phyloP scores from a whole-genome alignment of 495 filamentous ascomycete genomes.

The Hypoxylon subgilvum region DNA sequence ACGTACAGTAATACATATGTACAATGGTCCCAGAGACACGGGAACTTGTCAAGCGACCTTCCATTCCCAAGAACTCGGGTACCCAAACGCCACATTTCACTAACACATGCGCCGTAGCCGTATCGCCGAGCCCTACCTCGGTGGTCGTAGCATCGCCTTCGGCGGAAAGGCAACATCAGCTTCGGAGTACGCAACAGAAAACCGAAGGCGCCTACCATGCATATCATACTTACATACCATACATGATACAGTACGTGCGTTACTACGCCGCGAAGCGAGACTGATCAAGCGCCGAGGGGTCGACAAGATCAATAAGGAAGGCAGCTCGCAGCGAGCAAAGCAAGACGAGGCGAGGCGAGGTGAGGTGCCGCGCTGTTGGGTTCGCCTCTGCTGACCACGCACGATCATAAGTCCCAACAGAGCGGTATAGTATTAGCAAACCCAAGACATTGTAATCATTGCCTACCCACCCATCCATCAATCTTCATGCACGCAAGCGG shows the following conservation, averaged over 20 bases:
- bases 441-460: no score
- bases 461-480: background rate
- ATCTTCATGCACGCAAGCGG: background rate
- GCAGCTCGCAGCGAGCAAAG: no score
- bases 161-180: background rate
- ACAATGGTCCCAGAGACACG: no score
- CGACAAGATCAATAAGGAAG: no score
- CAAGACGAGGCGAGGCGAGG: no score
- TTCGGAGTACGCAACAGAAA: background rate
- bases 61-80: slow-evolving; percentile 4
- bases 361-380: no score
- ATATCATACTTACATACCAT: no score
- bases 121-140: slow-evolving; percentile 16
- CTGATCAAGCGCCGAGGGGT: background rate
- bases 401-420: slow-evolving; percentile 9
- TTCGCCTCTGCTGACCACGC: no score
- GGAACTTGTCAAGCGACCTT: no score
- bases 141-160: slow-evolving; percentile 2
- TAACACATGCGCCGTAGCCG: background rate
- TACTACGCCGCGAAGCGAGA: no score
- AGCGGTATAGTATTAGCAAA: background rate
- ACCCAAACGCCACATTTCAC: background rate
- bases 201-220: background rate
- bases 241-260: no score
- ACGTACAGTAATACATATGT: no score